phyloP scores from a whole-genome alignment of 1,284 basidiomycete species.

The Ganoderma sp. region DNA sequence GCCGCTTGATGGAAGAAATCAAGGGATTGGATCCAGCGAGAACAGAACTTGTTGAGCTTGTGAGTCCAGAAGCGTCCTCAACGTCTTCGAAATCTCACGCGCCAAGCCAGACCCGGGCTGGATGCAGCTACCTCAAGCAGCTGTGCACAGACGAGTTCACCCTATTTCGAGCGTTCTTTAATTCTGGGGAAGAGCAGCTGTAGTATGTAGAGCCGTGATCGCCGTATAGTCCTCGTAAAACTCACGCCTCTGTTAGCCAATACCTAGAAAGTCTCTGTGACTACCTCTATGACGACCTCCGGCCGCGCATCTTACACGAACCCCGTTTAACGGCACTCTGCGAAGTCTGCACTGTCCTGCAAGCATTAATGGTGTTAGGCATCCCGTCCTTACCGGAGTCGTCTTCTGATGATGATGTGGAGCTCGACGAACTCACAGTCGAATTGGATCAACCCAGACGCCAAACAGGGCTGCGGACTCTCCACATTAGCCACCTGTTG shows the following conservation, averaged over 20 bases:
- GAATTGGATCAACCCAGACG: constrained; percentile 44
- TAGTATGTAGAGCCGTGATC: constrained; percentile 64
- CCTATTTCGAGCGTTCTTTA: constrained; percentile 85
- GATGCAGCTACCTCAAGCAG: constrained; percentile 90
- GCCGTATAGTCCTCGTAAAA: constrained; percentile 10
- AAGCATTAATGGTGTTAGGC: constrained; percentile 92
- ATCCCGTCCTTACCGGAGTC: constrained; percentile 49
- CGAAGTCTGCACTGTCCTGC: constrained; percentile 92
- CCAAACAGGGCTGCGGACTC: constrained; percentile 51
- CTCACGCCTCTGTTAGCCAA: constrained; percentile 52
- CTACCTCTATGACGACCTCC: constrained; percentile 90
- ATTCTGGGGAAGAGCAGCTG: constrained; percentile 80
- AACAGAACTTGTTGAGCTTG: constrained; percentile 86
- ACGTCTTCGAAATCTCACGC: constrained; percentile 11
- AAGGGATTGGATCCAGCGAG: constrained; percentile 76
- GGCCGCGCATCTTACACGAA: constrained; percentile 92
- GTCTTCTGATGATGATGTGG: constrained; percentile 45
- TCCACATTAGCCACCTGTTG: constrained; percentile 77
- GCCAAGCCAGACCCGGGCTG: constrained; percentile 72
- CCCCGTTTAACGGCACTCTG: constrained; percentile 84
- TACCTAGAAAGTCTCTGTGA: constrained; percentile 92
- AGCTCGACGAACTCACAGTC: constrained; percentile 49
- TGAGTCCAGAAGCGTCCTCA: constrained; percentile 44
- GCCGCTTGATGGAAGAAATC: constrained; percentile 80
- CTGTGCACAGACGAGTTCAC: constrained; percentile 88